A percentile compares a stretch with the other conserved stretches of the same genome.
These are phyloP conservation scores for Phlyctochytrium bullatum DNA, from an alignment of 192 early-diverging fungal genomes.

Conservation along the genomic window DNA sequence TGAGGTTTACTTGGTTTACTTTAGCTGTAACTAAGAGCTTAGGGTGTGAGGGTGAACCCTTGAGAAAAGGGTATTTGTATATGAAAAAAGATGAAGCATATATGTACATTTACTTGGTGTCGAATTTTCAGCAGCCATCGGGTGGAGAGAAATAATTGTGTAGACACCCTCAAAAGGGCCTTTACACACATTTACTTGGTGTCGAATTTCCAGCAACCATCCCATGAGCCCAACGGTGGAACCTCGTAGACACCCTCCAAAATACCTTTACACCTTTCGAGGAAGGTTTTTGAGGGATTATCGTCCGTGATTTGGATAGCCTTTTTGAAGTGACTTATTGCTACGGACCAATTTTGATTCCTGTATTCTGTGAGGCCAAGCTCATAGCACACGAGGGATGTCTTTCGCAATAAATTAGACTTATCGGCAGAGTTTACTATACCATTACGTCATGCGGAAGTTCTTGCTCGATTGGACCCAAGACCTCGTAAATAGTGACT, in stretches of 20 bases:
- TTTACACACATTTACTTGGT: constrained; percentile 1
- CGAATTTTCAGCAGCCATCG: constrained; percentile 40
- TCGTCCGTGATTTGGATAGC: constrained; percentile 45
- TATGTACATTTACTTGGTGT: constrained; percentile 2
- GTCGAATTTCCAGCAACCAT: constrained; percentile 37
- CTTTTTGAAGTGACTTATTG: constrained; percentile 50
- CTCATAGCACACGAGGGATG: constrained; percentile 52
- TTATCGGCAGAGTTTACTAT: too few species aligned
- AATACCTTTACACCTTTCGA: constrained; percentile 35
- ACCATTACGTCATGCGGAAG: constrained; percentile 37
- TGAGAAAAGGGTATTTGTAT: too few species aligned
- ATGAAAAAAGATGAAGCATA: too few species aligned
- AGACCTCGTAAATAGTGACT: constrained; percentile 45
- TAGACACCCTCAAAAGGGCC: constrained; percentile 40
- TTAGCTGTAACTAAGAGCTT: too few species aligned
- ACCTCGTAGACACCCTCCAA: constrained; percentile 39
- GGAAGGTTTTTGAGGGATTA: constrained; percentile 34
- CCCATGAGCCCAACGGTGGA: constrained; percentile 31
- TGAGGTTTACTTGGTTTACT: too few species aligned
- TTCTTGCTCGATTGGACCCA: constrained; percentile 15
- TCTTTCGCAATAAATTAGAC: constrained; percentile 9
- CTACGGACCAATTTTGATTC: constrained; percentile 39
- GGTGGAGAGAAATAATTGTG: constrained; percentile 28
- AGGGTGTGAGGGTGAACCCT: too few species aligned
- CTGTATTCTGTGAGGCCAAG: constrained; percentile 49